phyloP scores from a whole-genome alignment of 2,329 filamentous ascomycete species.

The Talaromyces sp. region DNA sequence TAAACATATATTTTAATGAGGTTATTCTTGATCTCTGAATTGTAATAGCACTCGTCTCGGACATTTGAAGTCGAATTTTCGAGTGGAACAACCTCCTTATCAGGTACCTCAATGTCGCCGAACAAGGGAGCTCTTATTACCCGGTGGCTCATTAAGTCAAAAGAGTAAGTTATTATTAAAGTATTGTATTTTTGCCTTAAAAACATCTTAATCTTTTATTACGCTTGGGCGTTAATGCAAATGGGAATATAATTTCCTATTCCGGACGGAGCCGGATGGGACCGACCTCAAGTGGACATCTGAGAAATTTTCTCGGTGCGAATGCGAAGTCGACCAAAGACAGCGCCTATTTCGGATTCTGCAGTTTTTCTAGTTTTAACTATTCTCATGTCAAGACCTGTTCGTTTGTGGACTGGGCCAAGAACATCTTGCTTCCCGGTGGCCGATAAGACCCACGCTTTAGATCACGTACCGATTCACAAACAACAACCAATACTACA shows the following conservation, averaged over 20 bases:
- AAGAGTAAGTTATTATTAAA: neutral
- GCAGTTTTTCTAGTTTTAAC: neutral
- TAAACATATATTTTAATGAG: neutral
- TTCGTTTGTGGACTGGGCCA: neutral
- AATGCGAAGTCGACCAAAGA: neutral
- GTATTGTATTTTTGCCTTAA: neutral
- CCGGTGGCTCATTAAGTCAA: neutral
- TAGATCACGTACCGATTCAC: neutral
- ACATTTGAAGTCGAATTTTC: neutral
- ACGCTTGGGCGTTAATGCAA: neutral
- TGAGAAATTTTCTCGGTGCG: neutral
- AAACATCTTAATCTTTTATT: neutral
- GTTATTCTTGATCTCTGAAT: neutral
- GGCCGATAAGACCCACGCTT: neutral
- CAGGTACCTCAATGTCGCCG: neutral
- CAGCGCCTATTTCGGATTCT: neutral
- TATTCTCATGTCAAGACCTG: neutral
- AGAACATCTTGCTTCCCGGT: neutral
- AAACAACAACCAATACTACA: conserved; percentile 5
- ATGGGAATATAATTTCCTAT: conserved; percentile 2
- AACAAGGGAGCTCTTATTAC: neutral
- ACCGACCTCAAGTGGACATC: conserved; percentile 3
- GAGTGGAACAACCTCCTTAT: neutral
- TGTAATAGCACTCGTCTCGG: neutral
- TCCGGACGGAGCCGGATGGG: conserved; percentile 7